Percentiles rank a stretch among this genome's conserved stretches.
Conservation (phyloP, 371 early-diverging fungal genomes). For the Mucor ambiguus region DNA sequence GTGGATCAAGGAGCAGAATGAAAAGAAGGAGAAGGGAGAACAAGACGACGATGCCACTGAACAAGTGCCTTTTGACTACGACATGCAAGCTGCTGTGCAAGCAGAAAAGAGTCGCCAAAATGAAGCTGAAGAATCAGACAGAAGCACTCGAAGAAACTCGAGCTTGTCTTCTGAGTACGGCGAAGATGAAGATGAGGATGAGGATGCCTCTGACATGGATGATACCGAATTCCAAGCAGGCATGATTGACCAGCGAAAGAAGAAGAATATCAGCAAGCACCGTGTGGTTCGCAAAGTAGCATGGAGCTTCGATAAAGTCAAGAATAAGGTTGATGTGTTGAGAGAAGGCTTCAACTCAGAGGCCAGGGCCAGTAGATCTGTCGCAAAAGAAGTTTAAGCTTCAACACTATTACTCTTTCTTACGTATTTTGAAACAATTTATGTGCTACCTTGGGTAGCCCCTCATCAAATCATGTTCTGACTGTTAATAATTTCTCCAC, state of each 20-base stretch:
- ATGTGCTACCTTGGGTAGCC: not conserved
- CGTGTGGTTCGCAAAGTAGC: constrained; percentile 36
- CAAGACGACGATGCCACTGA: not conserved
- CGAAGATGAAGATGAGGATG: constrained; percentile 21
- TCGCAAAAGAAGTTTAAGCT: constrained; percentile 37
- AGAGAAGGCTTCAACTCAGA: constrained; percentile 48
- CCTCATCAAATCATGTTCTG: not conserved
- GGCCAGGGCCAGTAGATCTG: constrained; percentile 30
- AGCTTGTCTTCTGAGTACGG: constrained; percentile 35
- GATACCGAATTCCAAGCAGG: constrained; percentile 23
- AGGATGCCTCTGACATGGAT: constrained; percentile 9
- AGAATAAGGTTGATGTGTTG: constrained; percentile 33
- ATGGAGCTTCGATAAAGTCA: constrained; percentile 39
- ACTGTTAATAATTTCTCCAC: constrained; percentile 11
- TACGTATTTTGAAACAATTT: constrained; percentile 19
- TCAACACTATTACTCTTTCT: not conserved
- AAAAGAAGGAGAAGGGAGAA: constrained; percentile 8
- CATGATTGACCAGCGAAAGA: constrained; percentile 25
- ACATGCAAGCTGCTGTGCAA: constrained; percentile 19
- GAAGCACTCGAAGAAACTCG: not conserved
- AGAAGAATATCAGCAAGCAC: constrained; percentile 30
- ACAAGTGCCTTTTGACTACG: constrained; percentile 12
- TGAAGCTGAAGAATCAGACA: not conserved
- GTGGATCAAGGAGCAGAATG: constrained; percentile 36
- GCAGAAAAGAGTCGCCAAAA: constrained; percentile 10